Conservation (phyloP, 148 eudicot species). For the Rheum nobile region DNA sequence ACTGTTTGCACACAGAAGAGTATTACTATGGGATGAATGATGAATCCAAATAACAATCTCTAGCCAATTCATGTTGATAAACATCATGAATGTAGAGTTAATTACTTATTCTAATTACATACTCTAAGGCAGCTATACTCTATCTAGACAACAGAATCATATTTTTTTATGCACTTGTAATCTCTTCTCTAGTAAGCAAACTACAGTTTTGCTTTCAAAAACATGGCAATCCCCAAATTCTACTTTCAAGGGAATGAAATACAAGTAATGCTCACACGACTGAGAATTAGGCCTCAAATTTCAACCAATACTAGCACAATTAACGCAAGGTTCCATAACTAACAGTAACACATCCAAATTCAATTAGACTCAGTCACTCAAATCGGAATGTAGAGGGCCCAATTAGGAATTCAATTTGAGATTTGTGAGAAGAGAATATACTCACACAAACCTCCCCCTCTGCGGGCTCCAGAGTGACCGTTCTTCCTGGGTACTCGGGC, state of each 20-base stretch:
- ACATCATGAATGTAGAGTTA: no score
- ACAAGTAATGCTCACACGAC: no score
- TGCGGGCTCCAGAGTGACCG: slow-evolving; percentile 87
- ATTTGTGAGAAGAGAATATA: background rate
- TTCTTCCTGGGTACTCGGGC: slow-evolving; percentile 82
- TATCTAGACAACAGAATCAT: background rate
- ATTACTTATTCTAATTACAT: no score
- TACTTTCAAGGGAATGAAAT: no score
- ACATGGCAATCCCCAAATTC: background rate
- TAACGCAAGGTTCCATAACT: no score
- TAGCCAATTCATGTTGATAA: no score
- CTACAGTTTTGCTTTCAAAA: background rate
- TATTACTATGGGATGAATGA: background rate
- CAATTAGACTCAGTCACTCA: background rate
- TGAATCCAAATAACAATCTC: no score
- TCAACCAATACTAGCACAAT: no score
- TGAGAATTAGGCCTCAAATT: no score
- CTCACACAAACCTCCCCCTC: slow-evolving; percentile 71
- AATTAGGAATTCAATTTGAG: background rate
- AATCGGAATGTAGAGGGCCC: background rate
- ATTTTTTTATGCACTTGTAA: no score
- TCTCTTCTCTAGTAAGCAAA: background rate
- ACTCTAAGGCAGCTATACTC: no score
- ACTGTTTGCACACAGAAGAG: slow-evolving; percentile 23
- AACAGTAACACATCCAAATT: no score